Conservation (phyloP, 352 stramenopile species). For the Phytopythium vexans region DNA sequence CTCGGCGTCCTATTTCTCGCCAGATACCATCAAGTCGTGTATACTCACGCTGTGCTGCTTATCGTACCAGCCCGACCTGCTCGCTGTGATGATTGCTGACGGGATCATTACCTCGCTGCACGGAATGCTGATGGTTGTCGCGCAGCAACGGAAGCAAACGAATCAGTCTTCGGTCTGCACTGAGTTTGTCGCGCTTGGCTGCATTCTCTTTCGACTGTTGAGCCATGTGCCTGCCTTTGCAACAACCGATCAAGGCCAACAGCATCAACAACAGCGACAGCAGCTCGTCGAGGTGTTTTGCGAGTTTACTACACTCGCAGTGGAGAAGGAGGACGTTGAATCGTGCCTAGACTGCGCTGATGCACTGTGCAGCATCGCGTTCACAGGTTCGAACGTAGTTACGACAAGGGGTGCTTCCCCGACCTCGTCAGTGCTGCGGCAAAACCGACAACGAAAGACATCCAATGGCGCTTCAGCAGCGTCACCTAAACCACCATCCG, state of each 20-base stretch:
- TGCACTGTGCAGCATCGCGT: slow-evolving; percentile 54
- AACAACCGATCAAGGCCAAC: neutral
- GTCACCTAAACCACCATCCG: slow-evolving; percentile 12
- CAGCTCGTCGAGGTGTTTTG: slow-evolving; percentile 50
- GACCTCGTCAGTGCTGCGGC: neutral
- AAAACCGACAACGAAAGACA: neutral
- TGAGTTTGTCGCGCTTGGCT: slow-evolving; percentile 46
- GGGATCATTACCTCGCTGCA: slow-evolving; percentile 38
- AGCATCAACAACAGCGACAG: neutral
- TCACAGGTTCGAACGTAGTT: slow-evolving; percentile 5
- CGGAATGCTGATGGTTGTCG: slow-evolving; percentile 17
- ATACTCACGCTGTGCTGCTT: slow-evolving; percentile 64
- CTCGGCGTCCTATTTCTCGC: slow-evolving; percentile 5
- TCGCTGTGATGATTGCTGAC: slow-evolving; percentile 46
- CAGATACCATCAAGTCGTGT: slow-evolving; percentile 32
- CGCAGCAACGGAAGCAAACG: neutral
- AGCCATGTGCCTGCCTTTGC: slow-evolving; percentile 31
- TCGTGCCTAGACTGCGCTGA: slow-evolving; percentile 65
- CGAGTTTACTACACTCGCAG: slow-evolving; percentile 23
- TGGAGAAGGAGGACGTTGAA: slow-evolving; percentile 22
- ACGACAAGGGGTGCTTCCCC: no score
- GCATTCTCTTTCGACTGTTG: slow-evolving; percentile 56
- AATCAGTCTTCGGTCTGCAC: slow-evolving; percentile 11
- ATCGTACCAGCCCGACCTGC: slow-evolving; percentile 29
- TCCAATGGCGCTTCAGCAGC: neutral